Conservation (phyloP, 768 basidiomycete species). For the Trametes elegans region DNA sequence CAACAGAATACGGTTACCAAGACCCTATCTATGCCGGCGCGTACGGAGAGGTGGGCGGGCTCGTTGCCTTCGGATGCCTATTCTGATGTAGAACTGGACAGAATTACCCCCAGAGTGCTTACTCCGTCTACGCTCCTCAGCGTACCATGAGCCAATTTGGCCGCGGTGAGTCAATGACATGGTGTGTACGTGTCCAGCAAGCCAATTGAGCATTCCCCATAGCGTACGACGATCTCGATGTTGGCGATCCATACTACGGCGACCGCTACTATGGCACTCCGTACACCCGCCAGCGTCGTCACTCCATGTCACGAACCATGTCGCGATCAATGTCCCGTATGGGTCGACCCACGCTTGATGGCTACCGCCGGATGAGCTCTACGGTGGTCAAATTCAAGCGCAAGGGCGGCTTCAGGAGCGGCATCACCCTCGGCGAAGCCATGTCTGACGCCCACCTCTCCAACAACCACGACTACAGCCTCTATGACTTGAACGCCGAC, state of each 20-base stretch:
- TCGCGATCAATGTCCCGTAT: conserved; percentile 30
- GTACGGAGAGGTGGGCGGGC: conserved; percentile 42
- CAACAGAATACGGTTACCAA: conserved; percentile 34
- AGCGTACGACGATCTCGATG: conserved; percentile 58
- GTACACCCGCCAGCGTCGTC: conserved; percentile 33
- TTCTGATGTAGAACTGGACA: conserved; percentile 10
- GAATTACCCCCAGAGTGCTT: conserved; percentile 38
- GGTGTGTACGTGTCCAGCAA: not conserved
- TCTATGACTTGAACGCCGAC: conserved; percentile 67
- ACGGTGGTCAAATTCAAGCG: conserved; percentile 70
- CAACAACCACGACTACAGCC: conserved; percentile 57
- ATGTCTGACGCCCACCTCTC: conserved; percentile 62
- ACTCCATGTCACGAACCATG: conserved; percentile 48
- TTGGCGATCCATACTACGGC: conserved; percentile 51
- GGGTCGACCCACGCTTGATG: conserved; percentile 29
- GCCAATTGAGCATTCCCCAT: not conserved
- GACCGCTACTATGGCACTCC: conserved; percentile 11
- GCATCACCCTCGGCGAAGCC: conserved; percentile 67
- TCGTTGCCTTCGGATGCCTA: not conserved
- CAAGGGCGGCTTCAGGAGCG: conserved; percentile 62
- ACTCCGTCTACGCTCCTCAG: conserved; percentile 41
- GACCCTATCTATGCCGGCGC: conserved; percentile 39
- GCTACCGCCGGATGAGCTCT: conserved; percentile 48
- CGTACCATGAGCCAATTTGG: conserved; percentile 25
- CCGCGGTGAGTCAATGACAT: conserved; percentile 20